Evolutionary conservation across 768 basidiomycete genomes (phyloP).

Genomic region (Gautieria morchelliformis): DNA sequence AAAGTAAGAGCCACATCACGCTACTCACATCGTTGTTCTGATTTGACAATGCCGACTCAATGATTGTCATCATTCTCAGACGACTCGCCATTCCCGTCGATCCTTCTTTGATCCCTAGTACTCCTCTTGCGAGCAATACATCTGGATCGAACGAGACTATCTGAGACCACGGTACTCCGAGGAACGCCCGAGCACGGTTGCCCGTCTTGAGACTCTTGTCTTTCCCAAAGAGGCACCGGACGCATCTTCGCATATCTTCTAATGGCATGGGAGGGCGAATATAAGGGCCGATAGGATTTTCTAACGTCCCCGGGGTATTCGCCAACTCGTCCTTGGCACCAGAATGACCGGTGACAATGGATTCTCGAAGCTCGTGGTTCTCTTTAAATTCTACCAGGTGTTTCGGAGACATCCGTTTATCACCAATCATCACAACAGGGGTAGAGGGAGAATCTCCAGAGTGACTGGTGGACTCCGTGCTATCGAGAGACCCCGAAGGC

Average conservation of each 20-base stretch:
- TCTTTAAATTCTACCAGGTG: background rate
- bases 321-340: background rate
- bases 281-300: constrained; percentile 8
- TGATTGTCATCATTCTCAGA: constrained; percentile 8
- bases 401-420: background rate
- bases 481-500: background rate
- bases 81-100: constrained; percentile 8
- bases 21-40: background rate
- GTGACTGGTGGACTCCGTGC: background rate
- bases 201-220: constrained; percentile 9
- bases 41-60: constrained; percentile 6
- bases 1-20: background rate
- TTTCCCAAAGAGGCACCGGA: constrained; percentile 8
- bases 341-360: background rate
- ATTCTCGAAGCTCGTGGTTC: background rate
- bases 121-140: constrained; percentile 1
- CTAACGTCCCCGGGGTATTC: background rate
- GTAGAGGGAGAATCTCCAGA: background rate
- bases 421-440: background rate
- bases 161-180: constrained; percentile 7
- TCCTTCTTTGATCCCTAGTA: constrained; percentile 3
- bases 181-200: constrained; percentile 8
- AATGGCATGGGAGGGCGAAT: constrained; percentile 8
- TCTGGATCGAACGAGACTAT: constrained; percentile 7
- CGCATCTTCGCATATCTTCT: constrained; percentile 8